A percentile compares a stretch with the other conserved stretches of the same genome.
Conservation (phyloP, 768 basidiomycete genomes). For the Clavaria fumosa region DNA sequence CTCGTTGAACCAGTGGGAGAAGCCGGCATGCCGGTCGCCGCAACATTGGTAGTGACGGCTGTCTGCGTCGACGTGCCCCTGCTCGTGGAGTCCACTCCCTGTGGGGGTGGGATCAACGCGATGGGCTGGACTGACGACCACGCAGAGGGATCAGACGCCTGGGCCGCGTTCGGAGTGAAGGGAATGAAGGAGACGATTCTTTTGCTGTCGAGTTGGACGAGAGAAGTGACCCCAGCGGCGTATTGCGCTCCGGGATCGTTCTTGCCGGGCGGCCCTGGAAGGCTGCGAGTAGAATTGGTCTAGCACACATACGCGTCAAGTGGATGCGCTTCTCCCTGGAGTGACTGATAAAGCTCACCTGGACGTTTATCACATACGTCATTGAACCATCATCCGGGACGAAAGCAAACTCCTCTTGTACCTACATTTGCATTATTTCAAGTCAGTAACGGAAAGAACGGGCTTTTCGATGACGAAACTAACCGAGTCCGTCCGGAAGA, state of each 20-base stretch:
- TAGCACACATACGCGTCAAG: slow-evolving; percentile 14
- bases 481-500: slow-evolving; percentile 39
- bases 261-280: slow-evolving; percentile 44
- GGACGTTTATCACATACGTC: slow-evolving; percentile 61
- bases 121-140: slow-evolving; percentile 36
- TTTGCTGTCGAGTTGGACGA: slow-evolving; percentile 52
- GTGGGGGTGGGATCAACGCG: slow-evolving; percentile 23
- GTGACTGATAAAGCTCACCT: slow-evolving; percentile 21
- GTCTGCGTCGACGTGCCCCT: no score
- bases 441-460: not conserved
- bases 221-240: slow-evolving; percentile 41
- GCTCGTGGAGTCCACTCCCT: no score
- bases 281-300: slow-evolving; percentile 48
- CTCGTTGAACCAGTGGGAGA: no score
- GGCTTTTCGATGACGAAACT: slow-evolving; percentile 13
- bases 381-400: slow-evolving; percentile 57
- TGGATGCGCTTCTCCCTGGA: not conserved
- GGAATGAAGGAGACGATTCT: slow-evolving; percentile 48
- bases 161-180: slow-evolving; percentile 30
- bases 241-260: slow-evolving; percentile 47
- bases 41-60: no score
- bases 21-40: no score
- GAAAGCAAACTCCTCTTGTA: slow-evolving; percentile 63
- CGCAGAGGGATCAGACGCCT: slow-evolving; percentile 27
- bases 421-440: slow-evolving; percentile 18